Evolutionary conservation across 1,284 basidiomycete species (phyloP).

Genomic region (Cerrena zonata): DNA sequence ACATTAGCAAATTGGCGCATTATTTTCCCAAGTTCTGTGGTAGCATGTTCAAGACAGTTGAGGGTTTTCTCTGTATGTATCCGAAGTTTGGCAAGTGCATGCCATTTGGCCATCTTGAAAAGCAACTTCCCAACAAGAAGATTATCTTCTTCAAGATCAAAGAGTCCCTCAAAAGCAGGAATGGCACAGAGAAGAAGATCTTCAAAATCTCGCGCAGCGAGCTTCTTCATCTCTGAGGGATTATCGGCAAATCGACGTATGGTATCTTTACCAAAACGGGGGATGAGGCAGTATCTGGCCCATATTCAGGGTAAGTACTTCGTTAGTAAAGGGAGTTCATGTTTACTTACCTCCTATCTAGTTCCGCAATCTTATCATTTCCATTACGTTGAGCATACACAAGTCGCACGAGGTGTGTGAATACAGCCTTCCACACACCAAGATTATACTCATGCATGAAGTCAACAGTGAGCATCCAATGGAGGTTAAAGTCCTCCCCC

Average conservation of each 20-base stretch:
- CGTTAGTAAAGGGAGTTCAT: background rate
- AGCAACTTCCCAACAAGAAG: constrained; percentile 17
- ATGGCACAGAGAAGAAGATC: constrained; percentile 25
- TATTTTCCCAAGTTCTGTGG: constrained; percentile 14
- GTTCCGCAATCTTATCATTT: background rate
- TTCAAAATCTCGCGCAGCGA: constrained; percentile 26
- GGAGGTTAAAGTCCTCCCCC: constrained; percentile 9
- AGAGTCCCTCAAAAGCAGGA: constrained; percentile 26
- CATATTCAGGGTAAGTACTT: background rate
- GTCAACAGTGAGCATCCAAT: constrained; percentile 21
- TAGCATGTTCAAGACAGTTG: constrained; percentile 10
- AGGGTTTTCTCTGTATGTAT: constrained; percentile 25
- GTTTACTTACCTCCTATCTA: background rate
- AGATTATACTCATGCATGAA: constrained; percentile 28
- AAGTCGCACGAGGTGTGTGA: constrained; percentile 26
- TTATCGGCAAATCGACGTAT: constrained; percentile 22
- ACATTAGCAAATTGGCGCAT: constrained; percentile 18
- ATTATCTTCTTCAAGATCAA: constrained; percentile 16
- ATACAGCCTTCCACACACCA: constrained; percentile 27
- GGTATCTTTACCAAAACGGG: constrained; percentile 18
- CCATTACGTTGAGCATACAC: constrained; percentile 9
- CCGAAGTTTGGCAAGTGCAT: constrained; percentile 26
- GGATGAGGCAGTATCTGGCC: constrained; percentile 18
- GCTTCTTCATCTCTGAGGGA: constrained; percentile 23
- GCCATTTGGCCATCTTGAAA: constrained; percentile 21